Base-by-base conservation (phyloP, 1,284 basidiomycete species). In the Baeospora myosura region DNA sequence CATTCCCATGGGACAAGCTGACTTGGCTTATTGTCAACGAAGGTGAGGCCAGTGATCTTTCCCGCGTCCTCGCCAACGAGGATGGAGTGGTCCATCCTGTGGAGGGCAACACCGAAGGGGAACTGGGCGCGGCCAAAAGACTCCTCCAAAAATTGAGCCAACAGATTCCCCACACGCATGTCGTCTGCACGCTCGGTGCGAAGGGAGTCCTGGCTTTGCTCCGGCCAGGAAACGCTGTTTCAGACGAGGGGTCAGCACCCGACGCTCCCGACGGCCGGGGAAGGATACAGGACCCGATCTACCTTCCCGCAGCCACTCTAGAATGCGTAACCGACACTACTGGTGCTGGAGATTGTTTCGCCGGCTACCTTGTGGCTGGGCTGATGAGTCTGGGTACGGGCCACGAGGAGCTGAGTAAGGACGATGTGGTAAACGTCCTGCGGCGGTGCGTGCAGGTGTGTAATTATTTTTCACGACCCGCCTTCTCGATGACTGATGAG, bases 271-370 rank as follows among this genome's bases (percentile, higher is more conserved):
- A 47, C 12, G 44, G 47, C 3, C n/a, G n/a, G n/a, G n/a, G n/a
- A n/a, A n/a, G n/a, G n/a, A n/a, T n/a, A n/a, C 44, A 38, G 11
- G 44, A 56, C 7, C 45, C 62, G 5, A 54, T 75, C 12, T 63
- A 65, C 40, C 45, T 74, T 11, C 72, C 73, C 1, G 73, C 74
- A 1, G 66, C 67, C 2, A 56, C 56, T 35, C 52, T 77, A 8
- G 45, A 60, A 20, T 69, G 64, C 5, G 62, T 68, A 2, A 53
- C 59, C 8, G 76, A 79, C 51, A 78, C 75, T 0, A 79, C 76
- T 0, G 76, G 76, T 5, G 76, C 76, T 2, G 76, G 76, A 0
- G 76, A 79, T 50, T 76, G 74, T 45, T 78, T 78, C 51, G 66
- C 74, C 0, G 76, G 76, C 8, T 79, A 75, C 51, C 65, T 78